Evolutionary conservation across 768 basidiomycete species (phyloP), one percentile per base, ranked within the genome.

Genomic region (Lactarius quietus): DNA sequence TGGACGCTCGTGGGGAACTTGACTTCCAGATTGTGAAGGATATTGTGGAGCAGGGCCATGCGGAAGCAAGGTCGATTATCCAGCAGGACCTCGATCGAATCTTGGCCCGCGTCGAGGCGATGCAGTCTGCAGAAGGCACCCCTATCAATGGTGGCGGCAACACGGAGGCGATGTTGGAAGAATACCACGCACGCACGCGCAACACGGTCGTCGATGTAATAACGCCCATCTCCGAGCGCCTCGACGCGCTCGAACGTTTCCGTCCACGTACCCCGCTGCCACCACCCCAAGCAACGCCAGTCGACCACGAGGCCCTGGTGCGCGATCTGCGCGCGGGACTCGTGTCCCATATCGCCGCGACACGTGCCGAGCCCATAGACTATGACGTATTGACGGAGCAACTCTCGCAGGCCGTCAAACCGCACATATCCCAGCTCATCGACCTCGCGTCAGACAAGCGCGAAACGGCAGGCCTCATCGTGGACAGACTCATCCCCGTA

Each of bases 381-480:
- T 91, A 93, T 70, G 89, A 92, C 39, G 80, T 82, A 68, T 78
- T 94, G 64, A 94, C 92, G 2, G 80, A 78, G 53, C 85, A 85
- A 70, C 84, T 94, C 18, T 82, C 88, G 28, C 89, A 94, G 74
- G 89, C 92, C 0, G 92, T 94, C 72, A 93, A 93, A 70, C 92
- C 92, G 8, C 89, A 93, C 68, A 92, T 94, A 29, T 85, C 90
- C 2, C 91, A 94, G 69, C 85, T 94, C 65, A 94, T 94, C 67
- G 92, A 94, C 72, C 82, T 94, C 57, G 88, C 92, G 31, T 92
- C 90, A 0, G 92, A 94, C 73, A 94, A 94, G 74, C 83, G 90
- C 39, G 92, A 94, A 75, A 94, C 92, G 4, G 92, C 92, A 4
- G 81, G 83, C 8, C 82, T 94, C 48, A 94, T 94, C 64, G 84